Conservation (phyloP, 2,329 filamentous ascomycete genomes). For the Phaeosphaeria sp. region DNA sequence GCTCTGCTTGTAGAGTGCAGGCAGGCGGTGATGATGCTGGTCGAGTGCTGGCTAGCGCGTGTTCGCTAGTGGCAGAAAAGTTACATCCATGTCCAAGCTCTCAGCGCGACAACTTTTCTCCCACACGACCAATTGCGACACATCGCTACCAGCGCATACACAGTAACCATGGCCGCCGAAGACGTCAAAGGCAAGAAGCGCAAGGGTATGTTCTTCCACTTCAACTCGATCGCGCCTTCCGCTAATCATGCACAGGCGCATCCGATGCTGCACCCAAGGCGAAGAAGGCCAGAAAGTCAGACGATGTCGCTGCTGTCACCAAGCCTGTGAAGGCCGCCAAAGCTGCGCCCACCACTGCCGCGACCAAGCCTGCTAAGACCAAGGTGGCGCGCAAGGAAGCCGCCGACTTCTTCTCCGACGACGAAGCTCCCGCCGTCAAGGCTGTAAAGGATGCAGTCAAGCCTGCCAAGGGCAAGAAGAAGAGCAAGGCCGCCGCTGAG, state of each 20-base stretch:
- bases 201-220: slow-evolving; percentile 52
- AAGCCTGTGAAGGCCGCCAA: slow-evolving; percentile 30
- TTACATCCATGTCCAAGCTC: slow-evolving; percentile 36
- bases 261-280: slow-evolving; percentile 43
- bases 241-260: slow-evolving; percentile 37
- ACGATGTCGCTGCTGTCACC: slow-evolving; percentile 28
- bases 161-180: slow-evolving; percentile 59
- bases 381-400: slow-evolving; percentile 47
- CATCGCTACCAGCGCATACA: slow-evolving; percentile 17
- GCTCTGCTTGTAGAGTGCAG: neutral
- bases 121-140: slow-evolving; percentile 17
- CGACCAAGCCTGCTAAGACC: slow-evolving; percentile 22
- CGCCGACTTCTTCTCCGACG: slow-evolving; percentile 43
- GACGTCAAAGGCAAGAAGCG: slow-evolving; percentile 62
- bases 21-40: neutral
- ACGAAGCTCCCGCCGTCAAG: slow-evolving; percentile 29
- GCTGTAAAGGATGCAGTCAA: slow-evolving; percentile 16
- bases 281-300: slow-evolving; percentile 49
- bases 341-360: slow-evolving; percentile 24
- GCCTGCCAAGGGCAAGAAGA: slow-evolving; percentile 50
- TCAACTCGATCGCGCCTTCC: slow-evolving; percentile 9
- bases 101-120: slow-evolving; percentile 39
- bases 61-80: slow-evolving; percentile 41
- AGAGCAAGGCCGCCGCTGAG: slow-evolving; percentile 28
- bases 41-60: slow-evolving; percentile 19